Conservation (phyloP, 805 yeast species). For the Yarrowia sp. region DNA sequence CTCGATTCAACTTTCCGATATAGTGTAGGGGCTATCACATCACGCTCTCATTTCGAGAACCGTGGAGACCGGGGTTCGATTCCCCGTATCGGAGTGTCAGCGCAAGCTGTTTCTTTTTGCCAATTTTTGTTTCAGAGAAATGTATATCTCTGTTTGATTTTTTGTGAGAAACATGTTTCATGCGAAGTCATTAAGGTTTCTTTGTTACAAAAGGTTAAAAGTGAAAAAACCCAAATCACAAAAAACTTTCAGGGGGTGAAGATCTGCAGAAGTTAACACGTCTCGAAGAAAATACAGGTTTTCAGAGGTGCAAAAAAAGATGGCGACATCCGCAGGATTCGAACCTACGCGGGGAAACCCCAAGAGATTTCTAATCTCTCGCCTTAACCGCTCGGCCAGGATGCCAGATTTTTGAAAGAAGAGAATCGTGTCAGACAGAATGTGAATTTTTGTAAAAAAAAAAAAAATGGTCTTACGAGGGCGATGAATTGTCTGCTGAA, state of each 20-base stretch:
- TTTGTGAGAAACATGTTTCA: not conserved
- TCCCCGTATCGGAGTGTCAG: conserved; percentile 16
- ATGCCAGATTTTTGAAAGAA: not conserved
- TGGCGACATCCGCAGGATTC: conserved; percentile 12
- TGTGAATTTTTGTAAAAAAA: too few relatives aligned
- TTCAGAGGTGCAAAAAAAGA: not conserved
- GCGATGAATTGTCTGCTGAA: too few relatives aligned
- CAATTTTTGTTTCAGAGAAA: too few relatives aligned
- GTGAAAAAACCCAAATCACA: too few relatives aligned
- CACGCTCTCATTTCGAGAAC: conserved; percentile 22
- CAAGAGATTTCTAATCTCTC: conserved; percentile 9
- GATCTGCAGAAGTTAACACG: not conserved
- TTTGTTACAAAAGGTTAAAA: too few relatives aligned
- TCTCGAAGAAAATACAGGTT: not conserved
- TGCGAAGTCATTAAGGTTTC: not conserved
- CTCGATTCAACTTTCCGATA: not conserved
- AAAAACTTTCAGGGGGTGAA: not conserved
- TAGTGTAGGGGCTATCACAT: conserved; percentile 24
- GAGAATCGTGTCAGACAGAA: not conserved
- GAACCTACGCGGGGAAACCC: conserved; percentile 13
- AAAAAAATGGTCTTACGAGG: too few relatives aligned
- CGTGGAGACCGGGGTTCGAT: conserved; percentile 25
- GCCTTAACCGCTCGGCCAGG: conserved; percentile 13
- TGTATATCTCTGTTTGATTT: too few relatives aligned
- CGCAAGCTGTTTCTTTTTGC: not conserved